Conservation (phyloP, 2,329 filamentous ascomycete genomes). For the Dendryphion nanum region DNA sequence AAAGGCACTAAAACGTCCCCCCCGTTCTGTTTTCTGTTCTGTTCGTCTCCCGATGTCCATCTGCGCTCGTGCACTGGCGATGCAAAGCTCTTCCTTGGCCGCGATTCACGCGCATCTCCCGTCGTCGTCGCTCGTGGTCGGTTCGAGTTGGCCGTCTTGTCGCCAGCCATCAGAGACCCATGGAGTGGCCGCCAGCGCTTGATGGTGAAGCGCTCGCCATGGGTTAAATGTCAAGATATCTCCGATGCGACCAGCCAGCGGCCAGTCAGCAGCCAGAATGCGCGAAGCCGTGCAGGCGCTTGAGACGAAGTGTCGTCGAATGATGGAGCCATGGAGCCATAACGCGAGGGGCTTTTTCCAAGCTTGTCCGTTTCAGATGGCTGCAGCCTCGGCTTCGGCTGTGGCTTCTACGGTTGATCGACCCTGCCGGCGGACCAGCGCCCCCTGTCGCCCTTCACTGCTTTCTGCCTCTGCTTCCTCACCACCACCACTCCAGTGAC, state of each 20-base stretch:
- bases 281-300: no score
- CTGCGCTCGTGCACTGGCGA: slow-evolving; percentile 4
- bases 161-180: not conserved
- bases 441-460: not conserved
- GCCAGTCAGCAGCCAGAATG: no score
- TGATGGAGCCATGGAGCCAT: not conserved
- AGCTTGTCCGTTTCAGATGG: no score
- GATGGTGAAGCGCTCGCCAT: not conserved
- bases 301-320: not conserved
- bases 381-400: no score
- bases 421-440: no score
- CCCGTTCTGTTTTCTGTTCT: not conserved
- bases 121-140: slow-evolving; percentile 21
- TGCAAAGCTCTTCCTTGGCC: no score
- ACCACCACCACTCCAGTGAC: not conserved
- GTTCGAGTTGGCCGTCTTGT: slow-evolving; percentile 14
- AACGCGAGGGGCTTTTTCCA: no score
- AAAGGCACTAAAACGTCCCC: not conserved
- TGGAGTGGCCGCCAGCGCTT: not conserved
- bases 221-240: not conserved
- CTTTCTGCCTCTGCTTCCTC: not conserved
- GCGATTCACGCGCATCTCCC: no score
- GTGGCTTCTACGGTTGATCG: no score
- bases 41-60: not conserved
- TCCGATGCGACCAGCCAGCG: not conserved